These are phyloP conservation scores for Pisolithus tinctorius DNA, from an alignment of 768 basidiomycete genomes.

Conservation along the genomic window DNA sequence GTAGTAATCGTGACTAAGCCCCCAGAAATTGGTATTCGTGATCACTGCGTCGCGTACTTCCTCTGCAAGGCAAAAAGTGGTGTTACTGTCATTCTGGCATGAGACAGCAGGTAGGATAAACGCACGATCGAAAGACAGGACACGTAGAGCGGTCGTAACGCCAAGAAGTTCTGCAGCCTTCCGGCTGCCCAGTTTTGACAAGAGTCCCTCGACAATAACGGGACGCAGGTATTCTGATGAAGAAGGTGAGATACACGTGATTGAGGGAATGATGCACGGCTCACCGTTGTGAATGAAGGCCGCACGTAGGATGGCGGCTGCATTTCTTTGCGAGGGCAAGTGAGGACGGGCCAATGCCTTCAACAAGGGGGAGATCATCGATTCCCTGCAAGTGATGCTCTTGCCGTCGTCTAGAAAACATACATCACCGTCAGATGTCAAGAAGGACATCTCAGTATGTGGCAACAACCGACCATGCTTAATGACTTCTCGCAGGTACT, in stretches of 20 bases:
- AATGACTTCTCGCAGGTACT: slow-evolving; percentile 17
- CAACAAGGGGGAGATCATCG: slow-evolving; percentile 10
- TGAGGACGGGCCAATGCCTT: slow-evolving; percentile 10
- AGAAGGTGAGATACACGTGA: background rate
- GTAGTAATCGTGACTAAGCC: slow-evolving; percentile 16
- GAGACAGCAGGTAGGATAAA: background rate
- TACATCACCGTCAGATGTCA: background rate
- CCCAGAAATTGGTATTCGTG: slow-evolving; percentile 9
- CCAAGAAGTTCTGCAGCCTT: slow-evolving; percentile 11
- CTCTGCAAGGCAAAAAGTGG: slow-evolving; percentile 2
- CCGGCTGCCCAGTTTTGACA: slow-evolving; percentile 13
- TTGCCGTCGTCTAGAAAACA: slow-evolving; percentile 2
- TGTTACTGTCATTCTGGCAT: background rate
- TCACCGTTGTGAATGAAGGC: slow-evolving; percentile 13
- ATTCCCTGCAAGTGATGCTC: background rate
- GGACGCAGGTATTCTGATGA: slow-evolving; percentile 8
- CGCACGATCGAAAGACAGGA: slow-evolving; percentile 13
- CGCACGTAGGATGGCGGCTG: slow-evolving; percentile 6
- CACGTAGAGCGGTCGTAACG: slow-evolving; percentile 9
- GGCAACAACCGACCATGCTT: slow-evolving; percentile 10
- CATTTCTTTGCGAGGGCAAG: slow-evolving; percentile 12
- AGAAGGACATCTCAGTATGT: background rate
- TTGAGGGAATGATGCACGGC: background rate
- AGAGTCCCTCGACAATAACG: slow-evolving; percentile 7
- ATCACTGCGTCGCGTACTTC: slow-evolving; percentile 12